phyloP scores from a whole-genome alignment of 805 yeast genomes.

The Metschnikowia lochheadii region DNA sequence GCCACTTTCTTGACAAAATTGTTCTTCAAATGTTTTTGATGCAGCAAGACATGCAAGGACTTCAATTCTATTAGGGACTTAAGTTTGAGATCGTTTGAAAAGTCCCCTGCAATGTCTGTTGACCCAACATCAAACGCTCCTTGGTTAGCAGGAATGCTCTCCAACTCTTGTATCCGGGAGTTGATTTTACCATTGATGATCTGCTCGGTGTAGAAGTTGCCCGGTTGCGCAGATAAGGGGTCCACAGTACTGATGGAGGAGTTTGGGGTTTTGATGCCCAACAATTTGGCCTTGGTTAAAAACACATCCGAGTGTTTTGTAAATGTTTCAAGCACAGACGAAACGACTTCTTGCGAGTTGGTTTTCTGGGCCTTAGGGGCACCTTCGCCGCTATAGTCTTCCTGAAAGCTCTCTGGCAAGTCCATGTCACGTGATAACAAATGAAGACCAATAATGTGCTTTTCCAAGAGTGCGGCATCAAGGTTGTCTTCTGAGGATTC shows the following conservation, averaged over 20 bases:
- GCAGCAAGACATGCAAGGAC: conserved; percentile 57
- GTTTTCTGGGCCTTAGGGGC: background rate
- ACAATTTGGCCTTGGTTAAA: conserved; percentile 32
- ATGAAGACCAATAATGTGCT: conserved; percentile 63
- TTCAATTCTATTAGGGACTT: conserved; percentile 68
- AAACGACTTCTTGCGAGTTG: conserved; percentile 13
- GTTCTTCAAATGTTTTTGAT: conserved; percentile 69
- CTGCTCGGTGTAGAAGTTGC: conserved; percentile 49
- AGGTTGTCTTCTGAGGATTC: conserved; percentile 15
- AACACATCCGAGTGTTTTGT: conserved; percentile 7
- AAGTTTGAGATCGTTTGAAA: conserved; percentile 43
- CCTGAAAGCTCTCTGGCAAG: conserved; percentile 52
- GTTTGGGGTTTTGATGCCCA: conserved; percentile 35
- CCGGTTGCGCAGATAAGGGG: conserved; percentile 42
- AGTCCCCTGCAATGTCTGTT: background rate
- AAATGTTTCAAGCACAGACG: conserved; percentile 9
- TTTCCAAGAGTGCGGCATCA: conserved; percentile 35
- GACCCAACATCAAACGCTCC: conserved; percentile 43
- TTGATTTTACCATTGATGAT: conserved; percentile 51
- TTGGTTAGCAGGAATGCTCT: conserved; percentile 62
- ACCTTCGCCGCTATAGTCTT: conserved; percentile 23
- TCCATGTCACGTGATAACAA: conserved; percentile 62
- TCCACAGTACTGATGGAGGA: conserved; percentile 21
- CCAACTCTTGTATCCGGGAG: conserved; percentile 57
- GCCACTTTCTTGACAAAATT: conserved; percentile 51